Conservation (phyloP, 2,329 filamentous ascomycete genomes). For the Xylariaceae sp. region DNA sequence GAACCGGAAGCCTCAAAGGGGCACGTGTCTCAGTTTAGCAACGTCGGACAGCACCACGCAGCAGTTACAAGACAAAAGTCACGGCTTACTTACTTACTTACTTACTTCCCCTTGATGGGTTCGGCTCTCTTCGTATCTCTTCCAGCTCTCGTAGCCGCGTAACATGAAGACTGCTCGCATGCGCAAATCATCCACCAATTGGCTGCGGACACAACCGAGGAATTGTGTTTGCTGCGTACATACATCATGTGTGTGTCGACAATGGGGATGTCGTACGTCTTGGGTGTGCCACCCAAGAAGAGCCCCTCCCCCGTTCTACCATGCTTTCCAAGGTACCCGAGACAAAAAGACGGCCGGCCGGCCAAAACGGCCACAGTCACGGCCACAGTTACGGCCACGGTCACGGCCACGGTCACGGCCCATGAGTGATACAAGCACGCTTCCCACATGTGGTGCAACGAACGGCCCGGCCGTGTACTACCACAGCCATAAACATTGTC, state of each 20-base stretch:
- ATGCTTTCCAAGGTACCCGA: conserved; percentile 24
- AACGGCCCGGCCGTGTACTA: conserved; percentile 25
- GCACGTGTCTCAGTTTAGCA: not conserved
- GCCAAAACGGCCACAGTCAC: too few species aligned
- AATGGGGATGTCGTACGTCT: conserved; percentile 21
- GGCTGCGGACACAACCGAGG: conserved; percentile 28
- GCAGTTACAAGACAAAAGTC: conserved; percentile 3
- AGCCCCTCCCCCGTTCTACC: conserved; percentile 22
- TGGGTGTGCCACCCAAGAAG: not conserved
- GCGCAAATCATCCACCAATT: conserved; percentile 25
- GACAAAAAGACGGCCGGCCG: conserved; percentile 24
- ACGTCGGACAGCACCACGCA: not conserved
- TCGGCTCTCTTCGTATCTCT: conserved; percentile 13
- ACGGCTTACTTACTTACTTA: not conserved
- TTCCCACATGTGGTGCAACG: conserved; percentile 28
- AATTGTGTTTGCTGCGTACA: conserved; percentile 23
- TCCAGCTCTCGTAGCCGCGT: conserved; percentile 14
- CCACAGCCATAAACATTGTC: conserved; percentile 21
- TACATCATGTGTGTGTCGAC: conserved; percentile 20
- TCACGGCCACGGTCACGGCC: too few species aligned
- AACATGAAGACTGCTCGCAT: conserved; percentile 13
- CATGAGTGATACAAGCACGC: conserved; percentile 25
- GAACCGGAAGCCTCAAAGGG: not conserved
- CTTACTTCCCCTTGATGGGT: not conserved
- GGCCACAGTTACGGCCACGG: too few species aligned